These are phyloP conservation scores for Candida corydali DNA, from an alignment of 805 yeast genomes.

Conservation along the genomic window DNA sequence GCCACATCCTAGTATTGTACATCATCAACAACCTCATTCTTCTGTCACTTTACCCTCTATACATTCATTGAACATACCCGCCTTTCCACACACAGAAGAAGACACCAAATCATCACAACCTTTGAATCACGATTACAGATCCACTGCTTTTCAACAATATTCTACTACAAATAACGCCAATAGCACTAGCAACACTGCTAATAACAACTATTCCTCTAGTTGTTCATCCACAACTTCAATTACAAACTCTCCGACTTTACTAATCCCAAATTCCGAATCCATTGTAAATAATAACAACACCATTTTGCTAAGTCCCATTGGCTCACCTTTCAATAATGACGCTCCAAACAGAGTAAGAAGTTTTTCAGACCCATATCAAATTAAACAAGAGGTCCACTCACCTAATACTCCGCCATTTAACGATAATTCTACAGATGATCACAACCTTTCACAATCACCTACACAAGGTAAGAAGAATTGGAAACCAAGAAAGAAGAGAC, in stretches of 20 bases:
- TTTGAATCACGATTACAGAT: constrained; percentile 1
- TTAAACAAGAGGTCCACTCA: constrained; percentile 6
- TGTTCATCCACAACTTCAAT: background rate
- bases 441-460: constrained; percentile 6
- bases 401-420: constrained; percentile 4
- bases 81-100: constrained; percentile 11
- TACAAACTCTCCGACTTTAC: constrained; percentile 7
- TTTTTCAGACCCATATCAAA: constrained; percentile 12
- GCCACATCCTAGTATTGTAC: background rate
- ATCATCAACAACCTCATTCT: constrained; percentile 4
- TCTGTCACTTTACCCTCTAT: constrained; percentile 24
- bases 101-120: background rate
- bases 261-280: constrained; percentile 8
- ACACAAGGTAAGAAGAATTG: constrained; percentile 16
- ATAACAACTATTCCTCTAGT: background rate
- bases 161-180: background rate
- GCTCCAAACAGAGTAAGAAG: constrained; percentile 12
- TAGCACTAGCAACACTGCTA: background rate
- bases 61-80: constrained; percentile 30
- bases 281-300: background rate
- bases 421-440: background rate
- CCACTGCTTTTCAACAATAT: constrained; percentile 3
- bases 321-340: constrained; percentile 13
- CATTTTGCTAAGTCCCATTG: constrained; percentile 13
- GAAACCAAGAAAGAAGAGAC: constrained; percentile 60